Conservation (phyloP, 2,329 filamentous ascomycete species). For the Ceratocystis papillata region DNA sequence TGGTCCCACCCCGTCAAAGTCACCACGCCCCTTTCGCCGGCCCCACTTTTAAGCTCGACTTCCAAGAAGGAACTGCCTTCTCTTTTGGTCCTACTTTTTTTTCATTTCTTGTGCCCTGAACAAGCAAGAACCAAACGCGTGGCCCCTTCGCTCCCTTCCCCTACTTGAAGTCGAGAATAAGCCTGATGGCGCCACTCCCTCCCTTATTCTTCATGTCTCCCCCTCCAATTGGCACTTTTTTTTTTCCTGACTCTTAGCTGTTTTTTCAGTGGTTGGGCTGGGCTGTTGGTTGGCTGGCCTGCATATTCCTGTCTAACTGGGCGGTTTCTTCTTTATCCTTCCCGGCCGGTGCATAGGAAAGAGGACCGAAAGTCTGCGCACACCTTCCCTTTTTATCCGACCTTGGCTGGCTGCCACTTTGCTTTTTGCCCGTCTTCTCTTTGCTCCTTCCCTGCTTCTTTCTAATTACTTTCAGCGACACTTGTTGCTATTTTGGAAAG, state of each 20-base stretch:
- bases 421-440: background rate
- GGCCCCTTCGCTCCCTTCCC: background rate
- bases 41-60: constrained; percentile 5
- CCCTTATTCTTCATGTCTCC: background rate
- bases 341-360: background rate
- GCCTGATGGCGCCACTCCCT: background rate
- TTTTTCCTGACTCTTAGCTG: background rate
- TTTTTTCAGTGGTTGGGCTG: too few species aligned
- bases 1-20: background rate
- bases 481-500: background rate
- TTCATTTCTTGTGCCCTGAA: background rate
- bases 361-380: background rate
- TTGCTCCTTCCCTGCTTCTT: background rate
- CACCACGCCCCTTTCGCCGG: background rate
- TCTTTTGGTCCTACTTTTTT: background rate
- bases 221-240: background rate
- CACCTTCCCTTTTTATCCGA: background rate
- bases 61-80: background rate
- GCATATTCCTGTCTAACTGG: too few species aligned
- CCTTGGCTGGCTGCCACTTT: background rate
- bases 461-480: background rate
- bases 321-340: background rate
- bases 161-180: background rate
- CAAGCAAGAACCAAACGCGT: background rate
- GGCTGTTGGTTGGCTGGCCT: too few species aligned